Evolutionary conservation across 140 eudicot species (phyloP), one percentile per base, ranked within the genome.

Genomic region (Stevia rebaudiana): DNA sequence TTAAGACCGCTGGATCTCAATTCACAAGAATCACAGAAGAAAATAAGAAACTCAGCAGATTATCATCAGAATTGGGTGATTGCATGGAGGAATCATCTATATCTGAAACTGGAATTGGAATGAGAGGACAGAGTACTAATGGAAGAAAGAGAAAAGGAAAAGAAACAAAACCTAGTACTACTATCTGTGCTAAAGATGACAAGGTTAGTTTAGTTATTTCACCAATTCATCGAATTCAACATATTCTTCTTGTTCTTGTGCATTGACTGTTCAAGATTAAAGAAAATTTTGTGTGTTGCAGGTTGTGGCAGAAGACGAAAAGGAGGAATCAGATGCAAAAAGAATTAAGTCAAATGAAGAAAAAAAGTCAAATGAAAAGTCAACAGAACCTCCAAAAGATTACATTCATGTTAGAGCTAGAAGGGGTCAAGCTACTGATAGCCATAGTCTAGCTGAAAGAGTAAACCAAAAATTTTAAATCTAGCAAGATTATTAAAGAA

Each of bases 341-440:
- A 84, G 84, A 70, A 83, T 81, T 69, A 87, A 84, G 71, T 65
- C 88, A 69, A 74, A 62, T 71, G 86, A 81, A 30, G 82, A 65
- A 30, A 65, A 67, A 56, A 76, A 73, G 65, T 81, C 50, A 56
- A 77, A 69, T 48, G 50, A 51, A 43, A 84, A 83, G 81, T 7
- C 74, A 28, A 67, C 80, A 25, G 95, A 87, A 78, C 84, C 92
- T 40, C 86, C 79, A 22, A 87, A 88, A 76, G 95, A 88, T 63
- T 88, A 88, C 49, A 88, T 88, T 68, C 95, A 88, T 88, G 95
- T 88, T 46, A 82, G 95, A 70, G 95, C 95, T 6, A 75, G 89
- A 75, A 84, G 95, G 65, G 95, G 95, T 53, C 95, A 88, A 64
- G 95, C 95, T 10, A 88, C 95, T 24, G 95, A 88, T 75, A 84